Base-by-base conservation (phyloP, 768 basidiomycete species). In the Cyathus striatus region DNA sequence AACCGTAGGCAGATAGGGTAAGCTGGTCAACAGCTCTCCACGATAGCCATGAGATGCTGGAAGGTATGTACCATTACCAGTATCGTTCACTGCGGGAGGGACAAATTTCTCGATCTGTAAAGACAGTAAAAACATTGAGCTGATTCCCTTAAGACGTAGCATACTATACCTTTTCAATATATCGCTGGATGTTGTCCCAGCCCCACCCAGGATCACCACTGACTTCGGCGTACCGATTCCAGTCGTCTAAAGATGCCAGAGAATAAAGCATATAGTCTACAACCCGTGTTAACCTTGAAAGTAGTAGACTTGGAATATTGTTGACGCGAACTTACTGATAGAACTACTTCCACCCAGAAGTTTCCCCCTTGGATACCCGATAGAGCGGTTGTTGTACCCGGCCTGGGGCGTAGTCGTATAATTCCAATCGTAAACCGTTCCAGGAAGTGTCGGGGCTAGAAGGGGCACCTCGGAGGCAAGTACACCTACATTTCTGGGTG, bases 261-360 rank as follows among this genome's bases (percentile, higher is more conserved):
- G 49, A 48, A 42, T 52, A 59, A 9, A 41, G 41, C 54, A 59
- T 51, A 38, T 45, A 47, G 41, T 57, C 56, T 56, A 22, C 17
- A 20, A 24, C 24, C 12, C n/a, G 25, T 16, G 41, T 23, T 37
- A 37, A 32, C 10, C 21, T 37, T 30, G 27, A 30, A n/a, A 30
- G 27, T 30, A 9, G 9, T 9, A 9, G 27, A 9, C 35, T 37
- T 37, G 14, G 18, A 10, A 37, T 37, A 14, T 10, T 14, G 3
- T 4, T n/a, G n/a, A 20, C 10, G 18, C 18, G n/a, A 14, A 48
- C 57, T 45, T 27, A 61, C 63, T 63, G 35, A 58, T 55, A n/a
- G 57, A 57, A 17, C 54, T 57, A 14, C 49, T 51, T 21, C 62
- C 63, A 1, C 65, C 65, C 1, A 67, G 52, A 22, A 65, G 42